A percentile compares a stretch with the other conserved stretches of the same genome.
These are phyloP conservation scores for Penicillium sp. DNA, from an alignment of 2,329 filamentous ascomycete species.

Conservation along the genomic window DNA sequence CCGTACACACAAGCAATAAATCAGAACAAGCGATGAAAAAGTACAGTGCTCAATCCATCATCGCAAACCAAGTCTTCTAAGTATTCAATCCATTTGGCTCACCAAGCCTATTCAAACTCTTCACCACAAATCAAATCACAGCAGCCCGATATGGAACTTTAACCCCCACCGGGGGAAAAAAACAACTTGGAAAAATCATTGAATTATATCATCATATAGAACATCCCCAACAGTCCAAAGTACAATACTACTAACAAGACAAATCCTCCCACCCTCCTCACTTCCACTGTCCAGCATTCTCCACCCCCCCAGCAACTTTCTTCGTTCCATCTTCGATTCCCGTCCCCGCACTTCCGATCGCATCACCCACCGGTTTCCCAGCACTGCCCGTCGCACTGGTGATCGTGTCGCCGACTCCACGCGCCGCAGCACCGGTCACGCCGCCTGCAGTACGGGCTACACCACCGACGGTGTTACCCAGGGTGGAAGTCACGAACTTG, in stretches of 20 bases:
- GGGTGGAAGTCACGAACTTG: constrained; percentile 51
- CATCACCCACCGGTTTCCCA: constrained; percentile 53
- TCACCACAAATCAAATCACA: too few relatives aligned
- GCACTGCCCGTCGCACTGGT: constrained; percentile 49
- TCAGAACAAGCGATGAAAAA: too few relatives aligned
- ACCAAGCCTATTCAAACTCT: too few relatives aligned
- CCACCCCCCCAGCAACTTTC: constrained; percentile 49
- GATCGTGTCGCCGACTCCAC: constrained; percentile 53
- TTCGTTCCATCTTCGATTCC: constrained; percentile 50
- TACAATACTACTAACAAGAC: not conserved
- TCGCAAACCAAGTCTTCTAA: too few relatives aligned
- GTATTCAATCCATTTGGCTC: too few relatives aligned
- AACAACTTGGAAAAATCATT: not conserved
- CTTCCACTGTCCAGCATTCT: constrained; percentile 53
- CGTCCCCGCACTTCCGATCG: constrained; percentile 47
- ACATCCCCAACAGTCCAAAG: not conserved
- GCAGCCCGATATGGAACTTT: too few relatives aligned
- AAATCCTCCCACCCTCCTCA: not conserved
- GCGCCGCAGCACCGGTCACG: constrained; percentile 52
- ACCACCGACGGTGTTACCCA: constrained; percentile 52
- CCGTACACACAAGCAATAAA: too few relatives aligned
- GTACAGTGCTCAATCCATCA: too few relatives aligned
- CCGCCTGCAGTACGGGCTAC: constrained; percentile 49
- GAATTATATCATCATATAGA: not conserved
- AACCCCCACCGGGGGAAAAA: not conserved